Percentiles rank a stretch among this genome's conserved stretches.
phyloP scores from a whole-genome alignment of 345 rosid species.

The Aurinia saxatilis region DNA sequence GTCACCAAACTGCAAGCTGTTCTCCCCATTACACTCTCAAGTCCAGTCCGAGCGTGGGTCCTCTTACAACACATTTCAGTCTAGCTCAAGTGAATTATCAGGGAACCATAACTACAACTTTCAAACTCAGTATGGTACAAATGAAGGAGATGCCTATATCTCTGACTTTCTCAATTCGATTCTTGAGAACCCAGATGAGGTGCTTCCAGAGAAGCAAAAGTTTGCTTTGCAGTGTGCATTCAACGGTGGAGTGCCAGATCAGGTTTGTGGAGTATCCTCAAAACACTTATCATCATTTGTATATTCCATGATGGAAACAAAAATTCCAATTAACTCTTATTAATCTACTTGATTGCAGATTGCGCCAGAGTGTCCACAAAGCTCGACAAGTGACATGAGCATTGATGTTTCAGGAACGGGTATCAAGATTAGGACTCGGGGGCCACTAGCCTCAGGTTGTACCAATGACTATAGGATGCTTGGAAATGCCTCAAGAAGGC shows the following conservation, averaged over 20 bases:
- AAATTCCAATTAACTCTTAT: neutral
- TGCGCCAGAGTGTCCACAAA: conserved; percentile 5
- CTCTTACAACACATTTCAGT: conserved; percentile 21
- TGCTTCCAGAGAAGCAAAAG: neutral
- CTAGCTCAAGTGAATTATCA: conserved; percentile 8
- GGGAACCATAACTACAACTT: neutral
- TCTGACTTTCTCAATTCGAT: conserved; percentile 41
- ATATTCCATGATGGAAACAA: neutral
- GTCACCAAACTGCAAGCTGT: conserved; percentile 29
- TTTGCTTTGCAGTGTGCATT: conserved; percentile 7
- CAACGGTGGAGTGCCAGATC: conserved; percentile 2
- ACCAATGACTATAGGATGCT: conserved; percentile 16
- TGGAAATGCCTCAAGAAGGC: conserved; percentile 54
- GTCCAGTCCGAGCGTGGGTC: conserved; percentile 34
- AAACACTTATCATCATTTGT: neutral
- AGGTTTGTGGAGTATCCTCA: conserved; percentile 7
- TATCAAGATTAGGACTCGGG: conserved; percentile 42
- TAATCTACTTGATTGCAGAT: conserved; percentile 5
- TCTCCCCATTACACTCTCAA: conserved; percentile 41
- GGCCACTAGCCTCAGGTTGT: conserved; percentile 17
- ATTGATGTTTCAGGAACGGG: conserved; percentile 29
- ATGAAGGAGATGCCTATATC: conserved; percentile 32
- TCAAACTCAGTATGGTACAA: conserved; percentile 18
- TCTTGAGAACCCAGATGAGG: conserved; percentile 31
- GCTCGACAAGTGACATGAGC: conserved; percentile 5